These are phyloP conservation scores for Penicillium daleae DNA, from an alignment of 495 filamentous ascomycete genomes.

Conservation along the genomic window DNA sequence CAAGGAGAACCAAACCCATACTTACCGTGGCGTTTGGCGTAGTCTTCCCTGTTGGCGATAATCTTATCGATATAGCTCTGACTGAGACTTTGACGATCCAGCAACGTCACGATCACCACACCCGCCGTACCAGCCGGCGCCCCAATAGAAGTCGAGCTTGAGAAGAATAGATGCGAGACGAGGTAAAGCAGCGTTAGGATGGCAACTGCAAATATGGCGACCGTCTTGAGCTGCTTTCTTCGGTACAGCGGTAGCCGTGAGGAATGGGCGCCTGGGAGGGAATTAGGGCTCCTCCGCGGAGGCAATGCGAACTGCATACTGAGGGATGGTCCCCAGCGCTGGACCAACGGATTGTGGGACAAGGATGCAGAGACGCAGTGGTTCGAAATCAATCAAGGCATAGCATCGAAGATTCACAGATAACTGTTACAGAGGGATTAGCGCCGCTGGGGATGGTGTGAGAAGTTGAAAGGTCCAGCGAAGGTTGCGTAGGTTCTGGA, in stretches of 20 bases:
- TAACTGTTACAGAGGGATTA: neutral
- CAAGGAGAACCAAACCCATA: neutral
- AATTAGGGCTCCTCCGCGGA: slow-evolving; percentile 75
- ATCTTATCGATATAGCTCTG: slow-evolving; percentile 69
- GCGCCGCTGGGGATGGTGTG: neutral
- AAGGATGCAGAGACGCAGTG: neutral
- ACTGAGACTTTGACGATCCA: slow-evolving; percentile 66
- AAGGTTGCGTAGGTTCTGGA: slow-evolving; percentile 14
- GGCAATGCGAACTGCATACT: slow-evolving; percentile 92
- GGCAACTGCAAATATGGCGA: slow-evolving; percentile 59
- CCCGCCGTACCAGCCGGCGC: slow-evolving; percentile 71
- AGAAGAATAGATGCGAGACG: slow-evolving; percentile 53
- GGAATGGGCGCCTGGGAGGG: slow-evolving; percentile 63
- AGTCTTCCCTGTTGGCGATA: slow-evolving; percentile 79
- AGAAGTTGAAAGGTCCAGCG: slow-evolving; percentile 8
- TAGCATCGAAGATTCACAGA: slow-evolving; percentile 10
- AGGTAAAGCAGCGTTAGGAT: slow-evolving; percentile 67
- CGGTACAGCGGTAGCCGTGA: slow-evolving; percentile 64
- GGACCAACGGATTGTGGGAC: slow-evolving; percentile 20
- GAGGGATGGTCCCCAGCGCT: slow-evolving; percentile 27
- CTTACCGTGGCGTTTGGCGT: slow-evolving; percentile 88
- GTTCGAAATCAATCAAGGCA: slow-evolving; percentile 20
- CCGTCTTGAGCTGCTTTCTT: slow-evolving; percentile 65
- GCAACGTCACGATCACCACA: slow-evolving; percentile 84
- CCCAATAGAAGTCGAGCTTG: slow-evolving; percentile 34